Percentiles rank a stretch among this genome's conserved stretches.
phyloP scores from a whole-genome alignment of 108 stramenopile genomes.

The Nitzschia sp. region DNA sequence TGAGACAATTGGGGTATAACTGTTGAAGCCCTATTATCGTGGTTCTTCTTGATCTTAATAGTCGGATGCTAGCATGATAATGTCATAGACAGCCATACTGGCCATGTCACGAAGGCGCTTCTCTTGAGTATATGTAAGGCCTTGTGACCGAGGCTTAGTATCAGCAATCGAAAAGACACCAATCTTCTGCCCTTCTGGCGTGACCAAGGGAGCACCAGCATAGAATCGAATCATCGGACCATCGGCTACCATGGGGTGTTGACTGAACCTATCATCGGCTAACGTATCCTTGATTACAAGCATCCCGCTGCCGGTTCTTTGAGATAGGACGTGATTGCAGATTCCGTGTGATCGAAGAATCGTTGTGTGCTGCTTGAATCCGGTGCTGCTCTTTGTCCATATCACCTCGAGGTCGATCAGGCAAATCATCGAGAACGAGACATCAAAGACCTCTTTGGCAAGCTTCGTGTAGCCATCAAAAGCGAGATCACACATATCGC shows the following conservation, averaged over 20 bases:
- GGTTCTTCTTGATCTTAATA: too few species aligned
- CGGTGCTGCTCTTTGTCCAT: background rate
- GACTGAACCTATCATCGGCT: background rate
- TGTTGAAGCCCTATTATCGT: too few species aligned
- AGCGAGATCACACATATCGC: too few species aligned
- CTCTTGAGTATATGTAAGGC: background rate
- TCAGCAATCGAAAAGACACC: constrained; percentile 10
- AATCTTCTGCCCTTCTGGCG: constrained; percentile 3
- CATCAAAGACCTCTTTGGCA: background rate
- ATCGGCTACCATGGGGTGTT: background rate
- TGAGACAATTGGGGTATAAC: too few species aligned
- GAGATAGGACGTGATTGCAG: background rate
- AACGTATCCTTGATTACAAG: background rate
- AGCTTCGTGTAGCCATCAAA: too few species aligned
- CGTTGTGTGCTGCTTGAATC: background rate
- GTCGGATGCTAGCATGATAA: background rate
- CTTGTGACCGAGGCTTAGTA: background rate
- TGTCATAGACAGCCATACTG: background rate
- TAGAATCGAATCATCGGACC: background rate
- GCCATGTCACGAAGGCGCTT: constrained; percentile 2
- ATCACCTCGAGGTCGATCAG: background rate
- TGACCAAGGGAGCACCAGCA: background rate
- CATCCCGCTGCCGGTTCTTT: background rate
- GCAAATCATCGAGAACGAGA: background rate
- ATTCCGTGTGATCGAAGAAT: background rate